Conservation (phyloP, 495 filamentous ascomycete genomes). For the Penicillium riverlandense region DNA sequence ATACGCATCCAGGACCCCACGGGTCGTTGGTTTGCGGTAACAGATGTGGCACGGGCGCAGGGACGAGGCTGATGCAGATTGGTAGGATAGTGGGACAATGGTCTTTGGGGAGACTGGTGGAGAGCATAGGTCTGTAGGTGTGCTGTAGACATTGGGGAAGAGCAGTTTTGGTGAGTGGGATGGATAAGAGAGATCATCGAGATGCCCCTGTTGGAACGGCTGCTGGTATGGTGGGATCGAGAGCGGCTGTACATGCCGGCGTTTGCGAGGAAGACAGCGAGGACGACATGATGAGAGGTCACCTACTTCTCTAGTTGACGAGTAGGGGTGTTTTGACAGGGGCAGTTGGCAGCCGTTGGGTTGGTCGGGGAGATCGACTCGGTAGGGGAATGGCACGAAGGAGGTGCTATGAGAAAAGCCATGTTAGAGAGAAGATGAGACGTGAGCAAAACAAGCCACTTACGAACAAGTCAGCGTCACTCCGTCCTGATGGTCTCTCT, state of each 20-base stretch:
- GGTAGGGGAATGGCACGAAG: conserved; percentile 11
- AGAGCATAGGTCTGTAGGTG: conserved; percentile 18
- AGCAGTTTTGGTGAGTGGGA: conserved; percentile 10
- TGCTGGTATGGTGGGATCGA: conserved; percentile 5
- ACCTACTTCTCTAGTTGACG: conserved; percentile 1
- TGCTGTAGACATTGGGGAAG: conserved; percentile 17
- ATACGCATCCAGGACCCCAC: conserved; percentile 40
- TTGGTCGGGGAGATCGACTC: conserved; percentile 13
- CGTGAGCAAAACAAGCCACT: conserved; percentile 4
- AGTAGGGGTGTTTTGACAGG: conserved; percentile 7
- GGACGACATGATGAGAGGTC: conserved; percentile 17
- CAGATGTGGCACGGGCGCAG: conserved; percentile 47
- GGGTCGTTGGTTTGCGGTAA: conserved; percentile 38
- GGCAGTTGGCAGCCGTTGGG: conserved; percentile 6
- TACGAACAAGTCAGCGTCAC: conserved; percentile 19
- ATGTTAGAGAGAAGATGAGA: neutral
- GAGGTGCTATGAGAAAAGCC: neutral
- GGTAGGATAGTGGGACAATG: conserved; percentile 17
- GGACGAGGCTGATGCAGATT: conserved; percentile 19
- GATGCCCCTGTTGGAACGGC: neutral
- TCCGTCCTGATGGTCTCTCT: conserved; percentile 25
- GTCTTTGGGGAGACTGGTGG: conserved; percentile 32
- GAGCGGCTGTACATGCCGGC: conserved; percentile 21
- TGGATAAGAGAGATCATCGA: neutral
- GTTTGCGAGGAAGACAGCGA: conserved; percentile 29